phyloP scores from a whole-genome alignment of 2,329 filamentous ascomycete genomes.

The Colletotrichum somersetense region DNA sequence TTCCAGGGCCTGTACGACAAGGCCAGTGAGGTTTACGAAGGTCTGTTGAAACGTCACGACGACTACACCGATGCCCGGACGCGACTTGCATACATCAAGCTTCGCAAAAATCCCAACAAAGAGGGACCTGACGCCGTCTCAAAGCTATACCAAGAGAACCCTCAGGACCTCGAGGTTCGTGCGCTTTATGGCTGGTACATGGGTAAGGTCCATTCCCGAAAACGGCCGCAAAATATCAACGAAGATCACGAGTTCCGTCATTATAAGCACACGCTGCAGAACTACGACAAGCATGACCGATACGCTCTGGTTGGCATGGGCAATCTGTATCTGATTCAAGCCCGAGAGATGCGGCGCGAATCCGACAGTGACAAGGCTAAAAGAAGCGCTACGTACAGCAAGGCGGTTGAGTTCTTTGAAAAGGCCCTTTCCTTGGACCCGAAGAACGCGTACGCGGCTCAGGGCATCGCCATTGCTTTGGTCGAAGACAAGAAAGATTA shows the following conservation, averaged over 20 bases:
- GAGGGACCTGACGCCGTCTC: constrained; percentile 89
- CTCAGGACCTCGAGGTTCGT: constrained; percentile 89
- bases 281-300: constrained; percentile 97
- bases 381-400: constrained; percentile 86
- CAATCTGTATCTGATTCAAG: constrained; percentile 87
- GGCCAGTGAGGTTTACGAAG: constrained; percentile 89
- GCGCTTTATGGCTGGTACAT: constrained; percentile 96
- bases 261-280: constrained; percentile 95
- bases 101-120: constrained; percentile 83
- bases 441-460: constrained; percentile 95
- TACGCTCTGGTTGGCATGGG: constrained; percentile 98
- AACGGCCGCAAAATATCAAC: constrained; percentile 81
- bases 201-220: constrained; percentile 83
- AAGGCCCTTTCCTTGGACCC: constrained; percentile 96
- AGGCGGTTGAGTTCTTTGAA: constrained; percentile 98
- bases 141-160: constrained; percentile 86
- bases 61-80: constrained; percentile 95
- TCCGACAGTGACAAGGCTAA: constrained; percentile 93
- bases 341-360: constrained; percentile 93
- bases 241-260: constrained; percentile 94
- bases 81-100: constrained; percentile 88
- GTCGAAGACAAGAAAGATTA: constrained; percentile 95
- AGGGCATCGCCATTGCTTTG: constrained; percentile 93
- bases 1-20: constrained; percentile 83
- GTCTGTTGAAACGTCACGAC: constrained; percentile 83